Evolutionary conservation across 495 filamentous ascomycete species (phyloP), one percentile per base, ranked within the genome.

Genomic region (Platismatia glauca): DNA sequence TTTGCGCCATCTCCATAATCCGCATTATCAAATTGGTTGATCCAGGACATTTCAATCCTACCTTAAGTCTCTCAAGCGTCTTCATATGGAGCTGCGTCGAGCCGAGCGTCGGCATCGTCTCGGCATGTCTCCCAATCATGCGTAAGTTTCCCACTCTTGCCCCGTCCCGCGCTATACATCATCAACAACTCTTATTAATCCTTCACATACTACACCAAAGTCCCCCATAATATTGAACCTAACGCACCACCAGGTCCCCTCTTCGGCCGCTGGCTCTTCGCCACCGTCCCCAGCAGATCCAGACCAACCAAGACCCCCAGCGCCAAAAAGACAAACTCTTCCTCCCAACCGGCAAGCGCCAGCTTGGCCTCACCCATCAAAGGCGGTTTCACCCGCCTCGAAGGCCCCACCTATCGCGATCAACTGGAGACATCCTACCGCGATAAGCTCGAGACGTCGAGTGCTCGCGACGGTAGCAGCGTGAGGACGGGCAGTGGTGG

Each of bases 31-130:
- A 44, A 27, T 58, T 70, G 24, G 66, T 56, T 3, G 38, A 53
- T 12, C 38, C 69, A 12, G 68, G 64, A 33, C n/a, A 50, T 55
- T 67, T 38, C 24, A 68, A 71, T 33, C 59, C 59, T 0, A 70
- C 70, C 67, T 74, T 75, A 60, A 62, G 58, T 16, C 67, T 75
- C 0, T 65, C 62, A 9, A 64, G 70, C 7, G 71, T 77, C 4
- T n/a, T 55, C 50, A 69, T 76, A 52, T 82, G 78, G 78, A 74
- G 69, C 56, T 68, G 70, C 15, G 67, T 78, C 62, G 78, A 82
- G 65, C 71, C 69, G 63, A 76, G 73, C 62, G 69, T 75, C 13
- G 77, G 76, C 39, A 71, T 80, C 13, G 68, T 78, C 18, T 78
- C 76, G 58, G 77, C 77, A 29, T 79, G 75, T 55, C 67, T 77